Evolutionary conservation across 2,329 filamentous ascomycete species (phyloP).

Genomic region (Diaporthe capsici): DNA sequence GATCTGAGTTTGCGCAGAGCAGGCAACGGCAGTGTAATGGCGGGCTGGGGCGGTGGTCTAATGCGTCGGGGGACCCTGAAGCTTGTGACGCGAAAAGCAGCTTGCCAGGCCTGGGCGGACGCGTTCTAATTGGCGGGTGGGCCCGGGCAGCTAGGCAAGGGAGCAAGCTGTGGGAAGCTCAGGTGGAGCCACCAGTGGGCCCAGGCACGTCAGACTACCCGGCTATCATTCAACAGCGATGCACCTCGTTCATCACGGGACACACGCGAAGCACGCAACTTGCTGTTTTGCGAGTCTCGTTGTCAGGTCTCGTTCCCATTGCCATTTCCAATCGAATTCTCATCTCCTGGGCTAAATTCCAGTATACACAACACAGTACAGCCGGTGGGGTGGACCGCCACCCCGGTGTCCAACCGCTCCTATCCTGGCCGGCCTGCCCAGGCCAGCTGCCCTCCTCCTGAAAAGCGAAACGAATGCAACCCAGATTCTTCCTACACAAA

Average conservation of each 20-base stretch:
- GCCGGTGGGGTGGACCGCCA: not conserved
- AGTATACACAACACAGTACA: constrained; percentile 6
- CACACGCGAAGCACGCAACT: not conserved
- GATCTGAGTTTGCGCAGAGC: constrained; percentile 12
- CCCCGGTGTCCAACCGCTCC: not conserved
- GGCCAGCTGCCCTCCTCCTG: not conserved
- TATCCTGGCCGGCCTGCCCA: not conserved
- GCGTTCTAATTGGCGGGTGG: constrained; percentile 36
- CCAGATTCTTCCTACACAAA: constrained; percentile 2
- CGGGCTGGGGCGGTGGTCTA: constrained; percentile 5
- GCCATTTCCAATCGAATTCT: not conserved
- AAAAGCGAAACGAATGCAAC: constrained; percentile 6
- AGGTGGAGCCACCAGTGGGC: constrained; percentile 15
- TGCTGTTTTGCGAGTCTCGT: not conserved
- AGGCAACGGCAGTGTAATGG: not conserved
- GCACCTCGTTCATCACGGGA: constrained; percentile 4
- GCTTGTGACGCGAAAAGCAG: constrained; percentile 38
- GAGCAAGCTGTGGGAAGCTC: constrained; percentile 19
- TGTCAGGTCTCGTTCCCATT: not conserved
- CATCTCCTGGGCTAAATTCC: not conserved
- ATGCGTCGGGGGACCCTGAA: constrained; percentile 27
- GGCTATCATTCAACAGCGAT: not conserved
- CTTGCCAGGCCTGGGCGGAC: constrained; percentile 28
- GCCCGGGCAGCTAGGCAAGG: not conserved
- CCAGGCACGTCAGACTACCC: constrained; percentile 5